phyloP scores from a whole-genome alignment of 352 stramenopile genomes.

The Globisporangium nunn region DNA sequence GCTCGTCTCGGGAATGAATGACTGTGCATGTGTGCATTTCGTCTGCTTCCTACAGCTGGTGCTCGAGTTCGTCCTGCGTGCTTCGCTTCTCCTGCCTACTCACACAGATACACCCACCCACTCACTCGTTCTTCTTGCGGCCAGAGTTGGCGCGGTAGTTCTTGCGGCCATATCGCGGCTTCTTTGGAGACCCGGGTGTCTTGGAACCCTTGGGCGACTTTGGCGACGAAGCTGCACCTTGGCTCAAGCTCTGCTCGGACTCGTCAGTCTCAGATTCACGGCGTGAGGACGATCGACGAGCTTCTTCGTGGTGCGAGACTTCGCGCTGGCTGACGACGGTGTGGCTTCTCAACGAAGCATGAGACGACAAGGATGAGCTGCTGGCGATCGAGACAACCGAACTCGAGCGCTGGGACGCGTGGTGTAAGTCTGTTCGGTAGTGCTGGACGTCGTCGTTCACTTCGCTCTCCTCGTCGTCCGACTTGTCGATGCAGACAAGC shows the following conservation, averaged over 20 bases:
- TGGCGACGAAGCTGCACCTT: conserved; percentile 10
- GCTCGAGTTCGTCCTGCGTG: background rate
- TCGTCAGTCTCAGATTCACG: background rate
- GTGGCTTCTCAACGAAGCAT: conserved; percentile 1
- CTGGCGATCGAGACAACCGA: conserved; percentile 5
- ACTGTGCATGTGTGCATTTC: background rate
- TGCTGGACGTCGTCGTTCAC: background rate
- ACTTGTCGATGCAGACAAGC: conserved; percentile 13
- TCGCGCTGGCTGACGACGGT: conserved; percentile 2
- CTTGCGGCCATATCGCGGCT: conserved; percentile 60
- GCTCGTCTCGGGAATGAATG: background rate
- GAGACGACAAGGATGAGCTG: background rate
- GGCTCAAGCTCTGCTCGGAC: background rate
- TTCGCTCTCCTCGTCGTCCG: conserved; percentile 5
- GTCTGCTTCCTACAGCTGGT: background rate
- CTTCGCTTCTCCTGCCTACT: background rate
- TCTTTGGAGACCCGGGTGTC: conserved; percentile 32
- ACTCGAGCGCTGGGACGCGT: conserved; percentile 5
- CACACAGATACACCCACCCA: too few species aligned
- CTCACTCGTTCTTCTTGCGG: conserved; percentile 44
- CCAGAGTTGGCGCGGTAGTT: conserved; percentile 66
- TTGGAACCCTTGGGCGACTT: conserved; percentile 26
- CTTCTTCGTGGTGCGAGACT: background rate
- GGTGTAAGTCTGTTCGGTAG: conserved; percentile 1
- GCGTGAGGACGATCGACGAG: background rate